These are phyloP conservation scores for Yarrowia deformans DNA, from an alignment of 805 yeast species.

Conservation along the genomic window DNA sequence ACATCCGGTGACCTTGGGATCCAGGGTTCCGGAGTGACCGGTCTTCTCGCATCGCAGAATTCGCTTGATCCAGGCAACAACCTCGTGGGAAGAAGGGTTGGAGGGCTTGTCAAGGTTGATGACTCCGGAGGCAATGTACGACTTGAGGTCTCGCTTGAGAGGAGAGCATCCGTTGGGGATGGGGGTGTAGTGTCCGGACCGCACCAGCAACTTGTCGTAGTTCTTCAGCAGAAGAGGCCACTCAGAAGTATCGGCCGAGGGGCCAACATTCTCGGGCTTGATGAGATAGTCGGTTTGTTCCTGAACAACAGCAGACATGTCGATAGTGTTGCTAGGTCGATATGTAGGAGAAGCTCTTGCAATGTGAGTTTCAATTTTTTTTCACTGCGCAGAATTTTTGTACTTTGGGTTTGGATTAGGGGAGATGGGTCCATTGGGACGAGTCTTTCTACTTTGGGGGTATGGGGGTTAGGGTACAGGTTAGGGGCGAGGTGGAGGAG, in stretches of 20 bases:
- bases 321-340: conserved; percentile 47
- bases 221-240: conserved; percentile 96
- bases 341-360: conserved; percentile 34
- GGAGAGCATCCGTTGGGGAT: conserved; percentile 96
- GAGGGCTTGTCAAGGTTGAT: conserved; percentile 98
- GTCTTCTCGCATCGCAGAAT: conserved; percentile 95
- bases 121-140: conserved; percentile 92
- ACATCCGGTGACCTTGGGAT: conserved; percentile 99
- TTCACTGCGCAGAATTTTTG: conserved; percentile 39
- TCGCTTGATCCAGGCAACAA: conserved; percentile 98
- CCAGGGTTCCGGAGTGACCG: conserved; percentile 98
- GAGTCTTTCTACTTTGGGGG: not conserved
- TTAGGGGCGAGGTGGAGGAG: too few species aligned
- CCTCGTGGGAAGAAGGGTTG: conserved; percentile 98
- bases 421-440: not conserved
- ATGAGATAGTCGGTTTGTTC: conserved; percentile 67
- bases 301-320: conserved; percentile 49
- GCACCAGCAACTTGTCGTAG: conserved; percentile 90
- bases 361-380: conserved; percentile 18
- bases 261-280: conserved; percentile 80
- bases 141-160: conserved; percentile 87
- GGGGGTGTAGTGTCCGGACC: conserved; percentile 97
- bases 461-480: not conserved
- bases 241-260: conserved; percentile 84
- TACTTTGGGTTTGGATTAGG: conserved; percentile 29